phyloP scores from a whole-genome alignment of 225 moss, liverwort and hornwort genomes.

The Lunularia cruciata region DNA sequence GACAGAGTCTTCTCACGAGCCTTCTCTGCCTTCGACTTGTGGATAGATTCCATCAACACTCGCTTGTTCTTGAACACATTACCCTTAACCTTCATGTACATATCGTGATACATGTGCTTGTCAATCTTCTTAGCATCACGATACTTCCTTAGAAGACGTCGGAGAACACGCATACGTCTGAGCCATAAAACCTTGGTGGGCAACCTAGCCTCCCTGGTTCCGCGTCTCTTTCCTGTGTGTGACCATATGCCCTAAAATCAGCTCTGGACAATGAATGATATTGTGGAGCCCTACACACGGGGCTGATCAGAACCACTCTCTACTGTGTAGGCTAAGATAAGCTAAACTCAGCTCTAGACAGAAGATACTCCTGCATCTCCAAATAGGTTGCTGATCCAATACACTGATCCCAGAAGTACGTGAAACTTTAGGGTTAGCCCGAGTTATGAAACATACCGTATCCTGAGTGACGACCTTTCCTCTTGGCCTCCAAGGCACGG shows the following conservation, averaged over 20 bases:
- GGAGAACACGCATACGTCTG: conserved; percentile 71
- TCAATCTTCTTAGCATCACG: conserved; percentile 88
- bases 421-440: too few species aligned
- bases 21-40: conserved; percentile 85
- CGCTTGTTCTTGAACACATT: conserved; percentile 89
- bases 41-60: conserved; percentile 82
- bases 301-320: too few species aligned
- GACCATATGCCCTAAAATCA: background rate
- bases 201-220: conserved; percentile 70
- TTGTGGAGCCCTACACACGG: too few species aligned
- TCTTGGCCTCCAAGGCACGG: conserved; percentile 70
- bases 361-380: background rate
- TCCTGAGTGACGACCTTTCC: conserved; percentile 75
- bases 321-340: too few species aligned
- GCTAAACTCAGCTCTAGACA: background rate
- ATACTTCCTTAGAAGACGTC: conserved; percentile 72
- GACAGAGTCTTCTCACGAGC: conserved; percentile 76
- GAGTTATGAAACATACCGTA: conserved; percentile 40
- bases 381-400: too few species aligned
- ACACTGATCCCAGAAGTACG: too few species aligned
- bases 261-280: too few species aligned
- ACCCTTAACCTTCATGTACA: conserved; percentile 93
- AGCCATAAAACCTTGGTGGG: conserved; percentile 86
- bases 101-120: conserved; percentile 85
- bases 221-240: conserved; percentile 53